Conservation (phyloP, 2,329 filamentous ascomycete genomes). For the Colletotrichum simmondsii region DNA sequence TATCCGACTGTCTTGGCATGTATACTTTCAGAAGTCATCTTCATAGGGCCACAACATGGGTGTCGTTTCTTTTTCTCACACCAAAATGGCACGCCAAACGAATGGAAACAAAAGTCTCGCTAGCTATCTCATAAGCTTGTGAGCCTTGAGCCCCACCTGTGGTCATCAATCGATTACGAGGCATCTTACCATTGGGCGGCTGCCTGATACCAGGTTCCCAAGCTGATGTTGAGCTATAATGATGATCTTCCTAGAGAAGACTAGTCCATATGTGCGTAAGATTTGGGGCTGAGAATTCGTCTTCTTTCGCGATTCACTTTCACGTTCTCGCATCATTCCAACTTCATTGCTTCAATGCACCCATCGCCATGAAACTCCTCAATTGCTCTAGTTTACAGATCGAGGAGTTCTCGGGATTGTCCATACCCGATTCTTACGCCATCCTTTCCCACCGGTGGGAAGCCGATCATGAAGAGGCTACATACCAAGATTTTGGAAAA, state of each 20-base stretch:
- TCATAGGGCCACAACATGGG: not conserved
- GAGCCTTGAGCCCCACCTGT: not conserved
- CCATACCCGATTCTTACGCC: not conserved
- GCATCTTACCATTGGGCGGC: not conserved
- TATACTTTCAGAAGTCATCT: not conserved
- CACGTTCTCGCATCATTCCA: too few species aligned
- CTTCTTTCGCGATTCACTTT: not conserved
- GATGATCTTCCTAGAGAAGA: not conserved
- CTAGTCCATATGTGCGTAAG: not conserved
- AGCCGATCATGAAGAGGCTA: slow-evolving; percentile 47
- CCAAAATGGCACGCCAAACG: not conserved
- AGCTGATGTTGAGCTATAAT: not conserved
- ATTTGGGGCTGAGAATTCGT: not conserved
- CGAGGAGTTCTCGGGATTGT: slow-evolving; percentile 3
- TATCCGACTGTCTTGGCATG: not conserved
- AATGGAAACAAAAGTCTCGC: not conserved
- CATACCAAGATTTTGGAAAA: slow-evolving; percentile 65
- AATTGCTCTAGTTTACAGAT: slow-evolving; percentile 4
- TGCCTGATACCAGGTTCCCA: not conserved
- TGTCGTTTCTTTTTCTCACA: not conserved
- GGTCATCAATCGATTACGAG: not conserved
- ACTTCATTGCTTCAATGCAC: not conserved
- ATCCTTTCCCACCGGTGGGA: slow-evolving; percentile 21
- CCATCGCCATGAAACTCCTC: not conserved
- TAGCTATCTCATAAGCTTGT: not conserved